Evolutionary conservation across 176 grass and related monocot genomes (phyloP).

Genomic region (Stipa capillata): DNA sequence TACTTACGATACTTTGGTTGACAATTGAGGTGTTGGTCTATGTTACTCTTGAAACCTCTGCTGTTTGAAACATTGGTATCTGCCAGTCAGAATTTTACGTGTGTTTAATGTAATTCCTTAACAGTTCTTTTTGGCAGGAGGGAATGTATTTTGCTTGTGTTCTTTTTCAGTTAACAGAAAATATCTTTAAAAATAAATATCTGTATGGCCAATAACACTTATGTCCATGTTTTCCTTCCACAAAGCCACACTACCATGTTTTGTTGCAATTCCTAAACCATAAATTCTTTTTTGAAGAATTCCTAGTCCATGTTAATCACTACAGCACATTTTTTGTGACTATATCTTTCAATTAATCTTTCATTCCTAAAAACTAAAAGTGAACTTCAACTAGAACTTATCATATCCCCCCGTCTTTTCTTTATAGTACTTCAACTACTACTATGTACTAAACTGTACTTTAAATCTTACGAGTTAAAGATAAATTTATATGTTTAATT

Average conservation of each 20-base stretch:
- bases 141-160: neutral
- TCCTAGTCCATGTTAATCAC: neutral
- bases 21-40: neutral
- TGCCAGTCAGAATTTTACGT: neutral
- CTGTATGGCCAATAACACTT: neutral
- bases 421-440: too few species aligned
- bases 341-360: too few species aligned
- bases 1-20: neutral
- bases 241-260: neutral
- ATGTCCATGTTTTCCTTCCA: neutral
- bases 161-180: neutral
- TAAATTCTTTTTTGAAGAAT: too few species aligned
- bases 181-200: neutral
- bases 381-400: too few species aligned
- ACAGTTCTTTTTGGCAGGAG: neutral
- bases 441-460: neutral
- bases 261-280: neutral
- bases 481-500: conserved; percentile 15
- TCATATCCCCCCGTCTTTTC: neutral
- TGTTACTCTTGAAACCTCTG: neutral
- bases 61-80: neutral
- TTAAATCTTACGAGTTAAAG: neutral
- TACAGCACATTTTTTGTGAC: neutral
- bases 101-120: neutral
- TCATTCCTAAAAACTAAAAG: too few species aligned